Conservation (phyloP, 805 yeast genomes). For the Metschnikowia sp. region DNA sequence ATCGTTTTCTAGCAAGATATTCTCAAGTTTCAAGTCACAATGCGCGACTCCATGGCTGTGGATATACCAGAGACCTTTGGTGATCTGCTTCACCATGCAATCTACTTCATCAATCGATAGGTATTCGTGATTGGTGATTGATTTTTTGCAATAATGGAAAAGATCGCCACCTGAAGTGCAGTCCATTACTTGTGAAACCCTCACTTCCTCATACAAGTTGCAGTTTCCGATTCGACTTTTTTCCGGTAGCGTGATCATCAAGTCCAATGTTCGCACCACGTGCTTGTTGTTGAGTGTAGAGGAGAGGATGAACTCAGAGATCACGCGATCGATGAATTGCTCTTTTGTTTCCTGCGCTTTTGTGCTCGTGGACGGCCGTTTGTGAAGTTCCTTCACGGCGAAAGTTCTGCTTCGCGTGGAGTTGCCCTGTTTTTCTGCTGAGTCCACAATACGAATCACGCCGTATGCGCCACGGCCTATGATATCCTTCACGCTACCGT, state of each 20-base stretch:
- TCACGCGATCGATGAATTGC: constrained; percentile 65
- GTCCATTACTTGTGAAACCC: constrained; percentile 37
- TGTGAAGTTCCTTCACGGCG: constrained; percentile 35
- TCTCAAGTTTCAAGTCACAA: constrained; percentile 89
- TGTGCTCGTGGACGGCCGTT: constrained; percentile 15
- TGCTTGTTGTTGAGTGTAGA: constrained; percentile 72
- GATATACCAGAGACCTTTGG: constrained; percentile 79
- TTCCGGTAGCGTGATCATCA: constrained; percentile 46
- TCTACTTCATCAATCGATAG: constrained; percentile 62
- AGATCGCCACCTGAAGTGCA: constrained; percentile 37
- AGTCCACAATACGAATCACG: constrained; percentile 40
- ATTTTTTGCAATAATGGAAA: constrained; percentile 26
- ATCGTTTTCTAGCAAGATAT: constrained; percentile 56
- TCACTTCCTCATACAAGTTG: constrained; percentile 9
- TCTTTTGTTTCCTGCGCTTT: constrained; percentile 26
- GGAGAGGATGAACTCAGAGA: constrained; percentile 88
- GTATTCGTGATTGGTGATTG: constrained; percentile 11
- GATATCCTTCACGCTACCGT: constrained; percentile 32
- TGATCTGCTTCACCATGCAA: constrained; percentile 83
- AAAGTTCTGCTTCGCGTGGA: constrained; percentile 13
- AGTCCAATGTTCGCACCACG: constrained; percentile 72
- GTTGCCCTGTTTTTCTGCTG: constrained; percentile 6
- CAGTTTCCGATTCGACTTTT: not conserved
- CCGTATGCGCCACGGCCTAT: constrained; percentile 49
- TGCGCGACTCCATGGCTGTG: constrained; percentile 93